phyloP scores from a whole-genome alignment of 257 asterid species.

The Perilla frutescens region DNA sequence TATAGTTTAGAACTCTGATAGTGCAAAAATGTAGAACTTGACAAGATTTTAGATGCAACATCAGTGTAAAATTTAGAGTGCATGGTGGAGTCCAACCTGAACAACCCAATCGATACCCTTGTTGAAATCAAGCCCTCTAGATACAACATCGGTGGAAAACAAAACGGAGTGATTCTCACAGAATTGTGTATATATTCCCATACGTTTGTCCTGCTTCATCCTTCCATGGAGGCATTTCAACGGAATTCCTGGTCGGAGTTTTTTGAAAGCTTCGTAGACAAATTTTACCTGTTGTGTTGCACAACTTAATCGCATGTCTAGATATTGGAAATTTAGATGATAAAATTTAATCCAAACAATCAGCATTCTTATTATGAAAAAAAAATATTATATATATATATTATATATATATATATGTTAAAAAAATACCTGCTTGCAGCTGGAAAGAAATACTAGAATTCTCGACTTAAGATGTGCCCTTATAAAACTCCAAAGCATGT shows the following conservation, averaged over 20 bases:
- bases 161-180: slow-evolving; percentile 72
- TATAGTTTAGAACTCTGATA: not conserved
- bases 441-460: slow-evolving; percentile 84
- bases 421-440: slow-evolving; percentile 83
- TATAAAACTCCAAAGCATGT: slow-evolving; percentile 93
- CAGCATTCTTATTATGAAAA: not conserved
- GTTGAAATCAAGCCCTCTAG: slow-evolving; percentile 96
- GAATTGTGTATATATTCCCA: slow-evolving; percentile 80
- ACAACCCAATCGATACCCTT: slow-evolving; percentile 97
- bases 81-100: slow-evolving; percentile 61
- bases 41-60: not conserved
- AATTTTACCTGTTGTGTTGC: slow-evolving; percentile 67
- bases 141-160: slow-evolving; percentile 88
- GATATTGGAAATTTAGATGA: slow-evolving; percentile 10
- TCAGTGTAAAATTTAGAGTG: not conserved
- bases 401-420: not conserved
- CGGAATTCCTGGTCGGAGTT: slow-evolving; percentile 96
- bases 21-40: not conserved
- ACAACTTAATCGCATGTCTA: slow-evolving; percentile 18
- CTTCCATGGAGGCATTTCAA: slow-evolving; percentile 87
- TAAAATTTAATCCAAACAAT: slow-evolving; percentile 18
- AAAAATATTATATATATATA: no score
- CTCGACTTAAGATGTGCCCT: slow-evolving; percentile 84
- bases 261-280: slow-evolving; percentile 81
- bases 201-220: slow-evolving; percentile 86